Conservation (phyloP, 2,329 filamentous ascomycete species). For the Rhinocladiella similis region DNA sequence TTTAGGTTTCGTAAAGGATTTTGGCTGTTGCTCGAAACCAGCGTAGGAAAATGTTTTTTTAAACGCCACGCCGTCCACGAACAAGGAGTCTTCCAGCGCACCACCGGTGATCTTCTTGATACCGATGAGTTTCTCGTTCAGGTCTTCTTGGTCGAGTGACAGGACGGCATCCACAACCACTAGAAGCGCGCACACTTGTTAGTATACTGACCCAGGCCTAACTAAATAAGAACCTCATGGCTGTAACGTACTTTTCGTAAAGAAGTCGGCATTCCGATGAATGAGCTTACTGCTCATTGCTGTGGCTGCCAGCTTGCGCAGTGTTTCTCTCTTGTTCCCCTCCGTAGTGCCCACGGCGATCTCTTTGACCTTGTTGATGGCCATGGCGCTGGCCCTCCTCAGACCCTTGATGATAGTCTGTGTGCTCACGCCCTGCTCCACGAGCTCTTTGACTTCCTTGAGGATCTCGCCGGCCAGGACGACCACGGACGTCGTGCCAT, state of each 20-base stretch:
- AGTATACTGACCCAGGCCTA: no score
- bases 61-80: slow-evolving; percentile 97
- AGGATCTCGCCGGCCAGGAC: slow-evolving; percentile 96
- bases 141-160: slow-evolving; percentile 90
- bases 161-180: slow-evolving; percentile 98
- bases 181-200: slow-evolving; percentile 36
- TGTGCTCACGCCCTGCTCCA: slow-evolving; percentile 94
- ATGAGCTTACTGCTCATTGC: slow-evolving; percentile 99
- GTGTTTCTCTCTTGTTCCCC: slow-evolving; percentile 79
- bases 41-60: slow-evolving; percentile 99
- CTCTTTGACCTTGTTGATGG: slow-evolving; percentile 98
- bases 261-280: slow-evolving; percentile 94
- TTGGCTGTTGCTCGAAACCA: slow-evolving; percentile 98
- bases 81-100: slow-evolving; percentile 91
- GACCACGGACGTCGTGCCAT: slow-evolving; percentile 96
- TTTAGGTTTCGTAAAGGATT: slow-evolving; percentile 89
- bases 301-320: slow-evolving; percentile 85
- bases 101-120: slow-evolving; percentile 98
- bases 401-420: slow-evolving; percentile 97
- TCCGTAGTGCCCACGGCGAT: slow-evolving; percentile 86
- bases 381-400: slow-evolving; percentile 81
- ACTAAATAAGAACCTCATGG: no score
- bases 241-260: slow-evolving; percentile 79
- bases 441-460: slow-evolving; percentile 93
- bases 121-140: slow-evolving; percentile 97